Evolutionary conservation across 768 basidiomycete species (phyloP).

Genomic region (Megacollybia marginata): DNA sequence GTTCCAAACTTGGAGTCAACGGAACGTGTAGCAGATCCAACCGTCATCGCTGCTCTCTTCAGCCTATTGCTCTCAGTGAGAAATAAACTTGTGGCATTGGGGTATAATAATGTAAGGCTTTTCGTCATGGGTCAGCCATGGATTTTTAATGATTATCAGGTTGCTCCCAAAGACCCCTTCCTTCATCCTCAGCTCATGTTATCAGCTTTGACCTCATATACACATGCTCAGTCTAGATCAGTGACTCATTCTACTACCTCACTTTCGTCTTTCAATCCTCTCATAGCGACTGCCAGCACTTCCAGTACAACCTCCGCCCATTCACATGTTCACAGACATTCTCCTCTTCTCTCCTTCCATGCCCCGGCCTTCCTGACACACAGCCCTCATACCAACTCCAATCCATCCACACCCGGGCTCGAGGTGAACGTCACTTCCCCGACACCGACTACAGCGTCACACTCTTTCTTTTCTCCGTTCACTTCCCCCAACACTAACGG

Average conservation of each 20-base stretch:
- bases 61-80: slow-evolving; percentile 61
- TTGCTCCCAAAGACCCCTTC: slow-evolving; percentile 73
- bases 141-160: slow-evolving; percentile 9
- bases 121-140: background rate
- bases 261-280: background rate
- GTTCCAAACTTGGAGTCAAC: slow-evolving; percentile 57
- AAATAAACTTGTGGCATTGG: slow-evolving; percentile 61
- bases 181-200: slow-evolving; percentile 57
- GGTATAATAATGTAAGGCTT: slow-evolving; percentile 30
- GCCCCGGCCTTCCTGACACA: slow-evolving; percentile 5
- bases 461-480: background rate
- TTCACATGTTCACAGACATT: background rate
- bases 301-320: background rate
- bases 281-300: background rate
- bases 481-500: background rate
- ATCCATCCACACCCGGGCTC: background rate
- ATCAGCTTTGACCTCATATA: slow-evolving; percentile 28
- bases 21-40: slow-evolving; percentile 69
- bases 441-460: background rate
- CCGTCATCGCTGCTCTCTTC: slow-evolving; percentile 61
- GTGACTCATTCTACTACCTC: background rate
- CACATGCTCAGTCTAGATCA: background rate
- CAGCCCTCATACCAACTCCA: background rate
- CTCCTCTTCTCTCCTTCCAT: slow-evolving; percentile 1
- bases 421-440: background rate